Conservation (phyloP, 164 flowering plant species). For the Chimonanthus salicifolius region DNA sequence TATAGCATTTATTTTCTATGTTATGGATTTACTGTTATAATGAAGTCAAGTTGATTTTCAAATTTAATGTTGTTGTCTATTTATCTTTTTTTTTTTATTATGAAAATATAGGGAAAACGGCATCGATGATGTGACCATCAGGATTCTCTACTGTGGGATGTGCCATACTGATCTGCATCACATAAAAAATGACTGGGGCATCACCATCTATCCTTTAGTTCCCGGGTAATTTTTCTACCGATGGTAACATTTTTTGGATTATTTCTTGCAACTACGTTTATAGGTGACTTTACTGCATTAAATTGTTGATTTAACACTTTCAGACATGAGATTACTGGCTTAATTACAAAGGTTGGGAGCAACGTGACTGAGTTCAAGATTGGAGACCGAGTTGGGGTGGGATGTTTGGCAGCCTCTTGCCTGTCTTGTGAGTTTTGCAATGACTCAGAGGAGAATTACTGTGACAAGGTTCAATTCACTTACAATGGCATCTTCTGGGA, state of each 20-base stretch:
- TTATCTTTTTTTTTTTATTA: not conserved
- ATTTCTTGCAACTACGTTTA: too few relatives aligned
- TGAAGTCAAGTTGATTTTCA: too few relatives aligned
- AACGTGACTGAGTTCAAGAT: constrained; percentile 47
- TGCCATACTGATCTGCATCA: constrained; percentile 75
- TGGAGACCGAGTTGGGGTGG: constrained; percentile 63
- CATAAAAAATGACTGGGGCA: constrained; percentile 65
- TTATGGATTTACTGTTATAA: too few relatives aligned
- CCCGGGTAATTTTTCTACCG: constrained; percentile 52
- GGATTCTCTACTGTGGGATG: constrained; percentile 68
- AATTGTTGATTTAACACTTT: not conserved
- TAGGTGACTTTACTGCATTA: too few relatives aligned
- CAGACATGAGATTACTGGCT: constrained; percentile 69
- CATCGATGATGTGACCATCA: constrained; percentile 51
- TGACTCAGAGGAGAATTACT: constrained; percentile 49
- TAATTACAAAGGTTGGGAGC: constrained; percentile 46
- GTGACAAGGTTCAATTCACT: constrained; percentile 40
- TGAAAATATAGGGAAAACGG: constrained; percentile 48
- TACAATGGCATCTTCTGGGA: constrained; percentile 76
- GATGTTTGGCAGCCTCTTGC: constrained; percentile 58
- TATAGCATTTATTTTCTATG: too few relatives aligned
- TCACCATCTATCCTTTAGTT: constrained; percentile 67
- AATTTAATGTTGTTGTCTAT: too few relatives aligned
- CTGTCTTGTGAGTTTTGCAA: constrained; percentile 55
- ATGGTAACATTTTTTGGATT: too few relatives aligned